phyloP scores from a whole-genome alignment of 2,329 filamentous ascomycete species.

The Fusarium lateritium region DNA sequence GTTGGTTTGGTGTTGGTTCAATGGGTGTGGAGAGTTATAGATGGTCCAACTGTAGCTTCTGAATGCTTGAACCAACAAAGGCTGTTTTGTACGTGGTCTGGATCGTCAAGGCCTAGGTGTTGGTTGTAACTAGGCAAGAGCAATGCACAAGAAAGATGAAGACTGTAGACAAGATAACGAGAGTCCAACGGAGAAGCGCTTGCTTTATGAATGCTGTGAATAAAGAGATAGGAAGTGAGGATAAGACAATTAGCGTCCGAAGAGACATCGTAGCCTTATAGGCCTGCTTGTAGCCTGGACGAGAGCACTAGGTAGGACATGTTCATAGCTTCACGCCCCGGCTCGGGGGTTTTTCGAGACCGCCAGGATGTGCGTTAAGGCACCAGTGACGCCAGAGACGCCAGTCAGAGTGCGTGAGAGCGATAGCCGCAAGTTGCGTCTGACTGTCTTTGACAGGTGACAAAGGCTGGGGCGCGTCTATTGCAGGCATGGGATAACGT shows the following conservation, averaged over 20 bases:
- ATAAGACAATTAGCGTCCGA: conserved; percentile 51
- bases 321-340: conserved; percentile 43
- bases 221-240: conserved; percentile 42
- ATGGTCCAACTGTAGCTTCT: conserved; percentile 10
- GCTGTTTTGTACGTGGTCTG: conserved; percentile 14
- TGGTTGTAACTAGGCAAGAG: conserved; percentile 11
- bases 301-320: conserved; percentile 31
- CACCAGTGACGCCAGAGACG: conserved; percentile 51
- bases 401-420: conserved; percentile 48
- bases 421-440: conserved; percentile 51
- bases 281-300: conserved; percentile 53
- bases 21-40: conserved; percentile 20
- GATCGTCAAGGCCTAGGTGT: conserved; percentile 14
- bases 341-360: conserved; percentile 29
- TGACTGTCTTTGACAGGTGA: conserved; percentile 54
- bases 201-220: conserved; percentile 37
- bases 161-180: conserved; percentile 13
- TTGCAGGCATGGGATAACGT: conserved; percentile 50
- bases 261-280: conserved; percentile 71
- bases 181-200: conserved; percentile 21
- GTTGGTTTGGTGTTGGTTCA: conserved; percentile 35
- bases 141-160: conserved; percentile 27
- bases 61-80: conserved; percentile 18
- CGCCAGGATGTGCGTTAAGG: conserved; percentile 47
- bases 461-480: conserved; percentile 49